Percentiles rank a stretch among this genome's conserved stretches.
These are phyloP conservation scores for Paratinospora sagittata DNA, from an alignment of 164 flowering plant species.

Conservation along the genomic window DNA sequence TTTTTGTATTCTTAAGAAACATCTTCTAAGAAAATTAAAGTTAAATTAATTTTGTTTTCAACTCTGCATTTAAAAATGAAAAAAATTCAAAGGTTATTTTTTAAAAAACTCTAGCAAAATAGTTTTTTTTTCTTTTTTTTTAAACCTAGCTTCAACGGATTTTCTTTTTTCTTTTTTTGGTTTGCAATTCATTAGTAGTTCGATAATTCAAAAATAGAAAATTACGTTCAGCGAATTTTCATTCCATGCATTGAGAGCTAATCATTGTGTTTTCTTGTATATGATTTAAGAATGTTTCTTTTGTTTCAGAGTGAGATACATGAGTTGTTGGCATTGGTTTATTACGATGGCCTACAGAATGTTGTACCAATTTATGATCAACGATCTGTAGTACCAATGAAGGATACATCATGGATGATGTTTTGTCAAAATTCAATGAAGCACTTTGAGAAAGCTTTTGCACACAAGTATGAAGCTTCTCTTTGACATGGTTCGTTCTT, in stretches of 20 bases:
- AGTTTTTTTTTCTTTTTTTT: too few relatives aligned
- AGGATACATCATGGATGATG: slow-evolving; percentile 64
- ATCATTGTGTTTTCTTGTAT: background rate
- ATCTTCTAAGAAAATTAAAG: too few relatives aligned
- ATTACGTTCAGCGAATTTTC: too few relatives aligned
- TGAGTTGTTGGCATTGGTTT: slow-evolving; percentile 87
- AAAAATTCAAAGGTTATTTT: too few relatives aligned
- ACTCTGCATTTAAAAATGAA: too few relatives aligned
- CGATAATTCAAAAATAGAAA: too few relatives aligned
- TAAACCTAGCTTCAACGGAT: too few relatives aligned
- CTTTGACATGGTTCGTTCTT: background rate
- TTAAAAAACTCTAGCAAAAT: too few relatives aligned
- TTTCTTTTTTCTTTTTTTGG: too few relatives aligned
- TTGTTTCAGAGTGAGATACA: slow-evolving; percentile 79
- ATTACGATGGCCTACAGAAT: slow-evolving; percentile 93
- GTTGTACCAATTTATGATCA: slow-evolving; percentile 96
- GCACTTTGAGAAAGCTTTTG: slow-evolving; percentile 86
- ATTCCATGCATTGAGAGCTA: background rate
- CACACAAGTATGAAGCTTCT: slow-evolving; percentile 49
- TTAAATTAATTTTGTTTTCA: too few relatives aligned
- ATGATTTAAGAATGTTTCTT: slow-evolving; percentile 7
- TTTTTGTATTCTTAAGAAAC: too few relatives aligned
- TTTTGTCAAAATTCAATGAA: slow-evolving; percentile 77
- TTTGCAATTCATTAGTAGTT: too few relatives aligned
- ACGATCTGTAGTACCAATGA: slow-evolving; percentile 53